Evolutionary conservation across 192 early-diverging fungal genomes (phyloP), one percentile per base, ranked within the genome.

Genomic region (Umbelopsis ramanniana): DNA sequence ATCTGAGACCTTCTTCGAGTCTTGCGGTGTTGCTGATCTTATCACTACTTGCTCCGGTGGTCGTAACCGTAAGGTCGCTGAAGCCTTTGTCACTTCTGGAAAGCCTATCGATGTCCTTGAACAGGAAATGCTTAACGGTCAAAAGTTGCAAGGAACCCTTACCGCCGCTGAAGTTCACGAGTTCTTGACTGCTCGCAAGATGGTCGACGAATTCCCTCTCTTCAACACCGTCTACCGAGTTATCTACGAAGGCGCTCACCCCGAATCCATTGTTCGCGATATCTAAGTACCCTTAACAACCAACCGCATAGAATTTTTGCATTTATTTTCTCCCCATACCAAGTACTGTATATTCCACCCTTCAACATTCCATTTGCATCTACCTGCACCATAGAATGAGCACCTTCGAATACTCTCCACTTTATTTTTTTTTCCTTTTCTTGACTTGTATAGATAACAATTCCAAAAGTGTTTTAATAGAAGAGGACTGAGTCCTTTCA

Each of bases 31-130:
- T 46, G 97, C 97, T 40, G 97, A 97, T 80, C 84, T 96, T 57
- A 97, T 99, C 70, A 96, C 97, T 2, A 97, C 95, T 23, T 96
- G 96, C 86, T 93, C 90, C 73, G 97, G 97, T 74, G 97, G 97
- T n/a, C 88, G 96, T 55, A 97, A 99, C 86, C 88, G 96, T 50
- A 90, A 90, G 68, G 89, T 98, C 52, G 96, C 96, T 0, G 96
- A 98, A 76, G 95, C 93, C 9, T 91, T 91, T 78, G 94, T 96
- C 45, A 77, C 78, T 29, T 97, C 95, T 5, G 95, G 95, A n/a
- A 97, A 97, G 83, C 87, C 95, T 21, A 95, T 99, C 87, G 89
- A 92, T 47, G 86, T 89, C 77, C 85, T 99, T n/a, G 96, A 99
- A 74, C 76, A 88, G 67, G 96, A 97, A 67, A 79, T 98, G 80